Percentiles rank a stretch among this genome's conserved stretches.
Conservation (phyloP, 2,329 filamentous ascomycete genomes). For the Diaporthe humulicola region DNA sequence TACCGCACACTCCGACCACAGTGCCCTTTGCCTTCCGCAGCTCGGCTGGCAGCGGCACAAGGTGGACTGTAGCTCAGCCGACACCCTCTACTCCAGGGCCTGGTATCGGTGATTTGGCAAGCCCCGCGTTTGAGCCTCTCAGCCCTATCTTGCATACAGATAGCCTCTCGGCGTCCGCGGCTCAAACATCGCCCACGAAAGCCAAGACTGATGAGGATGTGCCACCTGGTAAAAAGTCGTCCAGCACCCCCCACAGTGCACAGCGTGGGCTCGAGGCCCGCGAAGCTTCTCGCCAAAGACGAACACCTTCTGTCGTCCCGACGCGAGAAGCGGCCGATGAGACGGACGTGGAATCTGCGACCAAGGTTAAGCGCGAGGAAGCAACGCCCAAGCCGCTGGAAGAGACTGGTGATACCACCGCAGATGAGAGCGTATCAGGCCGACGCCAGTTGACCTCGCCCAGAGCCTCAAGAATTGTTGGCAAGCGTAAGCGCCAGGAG, state of each 20-base stretch:
- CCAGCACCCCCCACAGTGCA: constrained; percentile 47
- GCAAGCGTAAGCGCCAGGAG: constrained; percentile 72
- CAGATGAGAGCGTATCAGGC: constrained; percentile 64
- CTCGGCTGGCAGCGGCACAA: constrained; percentile 61
- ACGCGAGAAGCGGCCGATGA: constrained; percentile 48
- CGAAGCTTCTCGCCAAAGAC: constrained; percentile 41
- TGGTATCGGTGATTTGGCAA: constrained; percentile 57
- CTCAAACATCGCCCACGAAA: constrained; percentile 51
- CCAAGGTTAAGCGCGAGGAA: constrained; percentile 71
- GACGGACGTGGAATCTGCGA: constrained; percentile 55
- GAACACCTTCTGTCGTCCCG: constrained; percentile 39
- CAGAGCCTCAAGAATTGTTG: constrained; percentile 49
- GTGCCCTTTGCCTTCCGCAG: constrained; percentile 35
- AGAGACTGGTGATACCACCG: constrained; percentile 68
- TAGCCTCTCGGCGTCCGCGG: constrained; percentile 50
- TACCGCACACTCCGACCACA: constrained; percentile 43
- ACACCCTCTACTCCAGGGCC: constrained; percentile 69
- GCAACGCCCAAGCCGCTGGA: constrained; percentile 67
- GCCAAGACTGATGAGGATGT: constrained; percentile 49
- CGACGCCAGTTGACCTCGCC: constrained; percentile 54
- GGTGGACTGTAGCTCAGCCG: constrained; percentile 67
- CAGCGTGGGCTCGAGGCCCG: constrained; percentile 49
- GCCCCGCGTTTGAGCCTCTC: constrained; percentile 70
- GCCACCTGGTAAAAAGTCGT: constrained; percentile 41
- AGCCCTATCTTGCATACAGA: constrained; percentile 64